Evolutionary conservation across 2,329 filamentous ascomycete genomes (phyloP).

Genomic region (Zalaria obscura): DNA sequence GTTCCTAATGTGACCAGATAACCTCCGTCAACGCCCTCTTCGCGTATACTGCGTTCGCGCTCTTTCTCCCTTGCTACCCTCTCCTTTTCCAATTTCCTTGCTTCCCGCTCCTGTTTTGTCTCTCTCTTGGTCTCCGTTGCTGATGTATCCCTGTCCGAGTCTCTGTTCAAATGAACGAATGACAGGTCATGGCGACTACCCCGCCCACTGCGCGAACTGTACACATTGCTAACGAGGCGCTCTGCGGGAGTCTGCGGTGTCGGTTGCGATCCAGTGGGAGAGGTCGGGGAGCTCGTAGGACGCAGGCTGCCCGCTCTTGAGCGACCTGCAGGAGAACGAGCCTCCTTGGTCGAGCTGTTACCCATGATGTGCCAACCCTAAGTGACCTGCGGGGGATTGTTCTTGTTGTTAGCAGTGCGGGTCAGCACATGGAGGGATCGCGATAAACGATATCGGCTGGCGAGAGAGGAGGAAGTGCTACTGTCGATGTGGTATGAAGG

Average conservation of each 20-base stretch:
- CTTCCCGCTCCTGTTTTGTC: slow-evolving; percentile 83
- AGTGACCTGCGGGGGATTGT: slow-evolving; percentile 1
- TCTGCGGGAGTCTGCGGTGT: slow-evolving; percentile 10
- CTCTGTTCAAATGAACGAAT: slow-evolving; percentile 40
- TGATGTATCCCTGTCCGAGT: slow-evolving; percentile 34
- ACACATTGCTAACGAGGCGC: slow-evolving; percentile 20
- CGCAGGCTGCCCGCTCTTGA: slow-evolving; percentile 19
- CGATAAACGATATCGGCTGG: no score
- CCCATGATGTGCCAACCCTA: slow-evolving; percentile 22
- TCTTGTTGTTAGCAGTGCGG: neutral
- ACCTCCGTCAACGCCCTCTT: slow-evolving; percentile 88
- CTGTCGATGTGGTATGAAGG: no score
- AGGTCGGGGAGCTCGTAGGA: slow-evolving; percentile 16
- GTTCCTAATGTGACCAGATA: slow-evolving; percentile 88
- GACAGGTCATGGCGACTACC: slow-evolving; percentile 43
- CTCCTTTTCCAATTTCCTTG: slow-evolving; percentile 71
- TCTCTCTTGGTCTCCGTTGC: slow-evolving; percentile 52
- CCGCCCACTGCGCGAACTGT: slow-evolving; percentile 28
- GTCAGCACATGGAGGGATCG: no score
- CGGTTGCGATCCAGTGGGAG: slow-evolving; percentile 7
- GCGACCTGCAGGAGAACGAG: slow-evolving; percentile 17
- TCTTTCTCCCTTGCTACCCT: slow-evolving; percentile 63
- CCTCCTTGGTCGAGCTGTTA: slow-evolving; percentile 34
- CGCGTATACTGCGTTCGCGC: slow-evolving; percentile 74
- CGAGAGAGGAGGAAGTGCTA: no score